These are phyloP conservation scores for Malus hybrid DNA, from an alignment of 331 rosid genomes.

Conservation along the genomic window DNA sequence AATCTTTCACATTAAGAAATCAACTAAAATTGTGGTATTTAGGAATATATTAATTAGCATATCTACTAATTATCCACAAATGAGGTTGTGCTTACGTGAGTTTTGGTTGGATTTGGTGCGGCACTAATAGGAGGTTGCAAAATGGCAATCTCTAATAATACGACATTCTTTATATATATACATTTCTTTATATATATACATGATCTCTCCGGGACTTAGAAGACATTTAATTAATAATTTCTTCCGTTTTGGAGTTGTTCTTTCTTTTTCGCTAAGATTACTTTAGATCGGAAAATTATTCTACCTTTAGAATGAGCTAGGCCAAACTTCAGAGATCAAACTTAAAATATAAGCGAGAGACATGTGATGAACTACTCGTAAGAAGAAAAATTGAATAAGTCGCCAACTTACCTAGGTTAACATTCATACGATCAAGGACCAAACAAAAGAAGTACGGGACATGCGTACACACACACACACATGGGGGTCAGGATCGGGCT, in stretches of 20 bases:
- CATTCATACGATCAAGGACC: too few species aligned
- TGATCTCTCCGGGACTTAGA: too few species aligned
- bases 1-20: not conserved
- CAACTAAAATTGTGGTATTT: not conserved
- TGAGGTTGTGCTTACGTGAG: conserved; percentile 7
- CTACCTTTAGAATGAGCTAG: too few species aligned
- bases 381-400: not conserved
- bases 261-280: not conserved
- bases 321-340: too few species aligned
- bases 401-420: too few species aligned
- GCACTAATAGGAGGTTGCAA: not conserved
- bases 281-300: not conserved
- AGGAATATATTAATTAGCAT: not conserved
- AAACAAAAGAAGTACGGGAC: too few species aligned
- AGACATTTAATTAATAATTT: not conserved
- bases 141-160: not conserved
- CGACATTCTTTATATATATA: not conserved
- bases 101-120: conserved; percentile 6
- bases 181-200: too few species aligned
- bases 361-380: not conserved
- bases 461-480: too few species aligned
- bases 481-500: too few species aligned
- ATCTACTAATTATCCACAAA: not conserved
- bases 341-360: not conserved
- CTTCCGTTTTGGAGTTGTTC: not conserved